Evolutionary conservation across 2,329 filamentous ascomycete species (phyloP).

Genomic region (Fusarium falciforme): DNA sequence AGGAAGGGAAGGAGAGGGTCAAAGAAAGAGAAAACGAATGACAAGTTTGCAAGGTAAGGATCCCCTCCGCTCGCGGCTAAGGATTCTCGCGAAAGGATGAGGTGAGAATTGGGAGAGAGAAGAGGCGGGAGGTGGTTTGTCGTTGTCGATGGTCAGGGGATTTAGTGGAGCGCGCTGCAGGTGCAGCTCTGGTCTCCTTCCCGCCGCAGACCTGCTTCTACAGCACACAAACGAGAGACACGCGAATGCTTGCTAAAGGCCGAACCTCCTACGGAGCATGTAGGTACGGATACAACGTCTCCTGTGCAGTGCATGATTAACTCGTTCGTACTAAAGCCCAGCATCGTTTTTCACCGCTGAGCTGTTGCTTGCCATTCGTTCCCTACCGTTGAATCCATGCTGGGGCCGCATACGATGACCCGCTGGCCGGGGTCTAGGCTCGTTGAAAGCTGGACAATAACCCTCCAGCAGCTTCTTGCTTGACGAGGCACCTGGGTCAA

Average conservation of each 20-base stretch:
- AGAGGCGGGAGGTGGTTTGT: conserved; percentile 14
- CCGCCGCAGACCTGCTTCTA: background rate
- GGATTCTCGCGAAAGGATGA: conserved; percentile 41
- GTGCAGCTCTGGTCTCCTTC: background rate
- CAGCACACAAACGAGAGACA: background rate
- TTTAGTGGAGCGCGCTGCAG: conserved; percentile 21
- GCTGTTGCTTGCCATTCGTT: conserved; percentile 1
- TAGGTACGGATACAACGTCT: background rate
- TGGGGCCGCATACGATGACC: conserved; percentile 12
- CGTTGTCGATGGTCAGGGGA: conserved; percentile 1
- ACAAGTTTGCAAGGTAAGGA: conserved; percentile 40
- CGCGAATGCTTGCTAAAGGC: background rate
- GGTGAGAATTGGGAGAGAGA: conserved; percentile 39
- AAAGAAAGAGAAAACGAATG: conserved; percentile 33
- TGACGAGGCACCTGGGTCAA: background rate
- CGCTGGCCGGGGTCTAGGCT: conserved; percentile 4
- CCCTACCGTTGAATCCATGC: conserved; percentile 21
- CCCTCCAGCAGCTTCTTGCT: background rate
- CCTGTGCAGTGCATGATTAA: conserved; percentile 2
- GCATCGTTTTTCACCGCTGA: conserved; percentile 15
- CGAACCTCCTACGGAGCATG: background rate
- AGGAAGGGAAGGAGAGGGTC: conserved; percentile 21
- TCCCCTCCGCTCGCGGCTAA: conserved; percentile 40
- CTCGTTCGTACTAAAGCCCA: conserved; percentile 1
- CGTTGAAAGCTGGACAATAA: conserved; percentile 18